Conservation (phyloP, 2,329 filamentous ascomycete genomes). For the Parastagonospora nodorum region DNA sequence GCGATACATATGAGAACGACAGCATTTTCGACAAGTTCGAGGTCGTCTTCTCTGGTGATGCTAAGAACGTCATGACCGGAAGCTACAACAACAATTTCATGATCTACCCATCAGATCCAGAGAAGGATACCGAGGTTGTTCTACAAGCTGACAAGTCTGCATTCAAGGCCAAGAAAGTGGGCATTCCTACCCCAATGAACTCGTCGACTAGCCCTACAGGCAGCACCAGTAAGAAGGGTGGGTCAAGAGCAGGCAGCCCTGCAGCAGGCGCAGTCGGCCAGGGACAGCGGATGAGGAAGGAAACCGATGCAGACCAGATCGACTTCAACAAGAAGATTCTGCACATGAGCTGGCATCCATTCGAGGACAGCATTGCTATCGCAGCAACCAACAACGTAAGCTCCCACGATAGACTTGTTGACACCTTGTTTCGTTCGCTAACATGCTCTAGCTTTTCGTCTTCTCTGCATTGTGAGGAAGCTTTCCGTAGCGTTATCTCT, state of each 20-base stretch:
- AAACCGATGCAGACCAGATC: slow-evolving; percentile 98
- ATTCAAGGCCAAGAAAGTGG: slow-evolving; percentile 99
- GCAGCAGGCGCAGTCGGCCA: slow-evolving; percentile 72
- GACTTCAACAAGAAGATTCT: slow-evolving; percentile 99
- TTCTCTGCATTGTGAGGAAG: slow-evolving; percentile 58
- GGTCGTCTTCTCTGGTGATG: slow-evolving; percentile 97
- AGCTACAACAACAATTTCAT: slow-evolving; percentile 99
- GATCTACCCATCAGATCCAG: slow-evolving; percentile 97
- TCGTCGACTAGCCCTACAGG: slow-evolving; percentile 72
- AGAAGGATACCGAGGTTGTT: slow-evolving; percentile 96
- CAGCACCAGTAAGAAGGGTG: slow-evolving; percentile 80
- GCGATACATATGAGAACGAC: slow-evolving; percentile 98
- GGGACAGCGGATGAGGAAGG: slow-evolving; percentile 95
- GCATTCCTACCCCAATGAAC: slow-evolving; percentile 96
- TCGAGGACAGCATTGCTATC: slow-evolving; percentile 99
- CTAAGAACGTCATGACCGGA: slow-evolving; percentile 99
- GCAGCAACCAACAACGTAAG: slow-evolving; percentile 99
- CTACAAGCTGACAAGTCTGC: slow-evolving; percentile 98
- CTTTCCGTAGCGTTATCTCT: slow-evolving; percentile 28
- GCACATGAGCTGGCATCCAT: slow-evolving; percentile 99
- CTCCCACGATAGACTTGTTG: slow-evolving; percentile 15
- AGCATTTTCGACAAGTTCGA: slow-evolving; percentile 99
- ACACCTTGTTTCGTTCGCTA: background rate
- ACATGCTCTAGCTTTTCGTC: slow-evolving; percentile 55
- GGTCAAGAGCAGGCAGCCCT: slow-evolving; percentile 86